Base-by-base conservation (phyloP, 1,284 basidiomycete species). In the Prillingera fragicola region DNA sequence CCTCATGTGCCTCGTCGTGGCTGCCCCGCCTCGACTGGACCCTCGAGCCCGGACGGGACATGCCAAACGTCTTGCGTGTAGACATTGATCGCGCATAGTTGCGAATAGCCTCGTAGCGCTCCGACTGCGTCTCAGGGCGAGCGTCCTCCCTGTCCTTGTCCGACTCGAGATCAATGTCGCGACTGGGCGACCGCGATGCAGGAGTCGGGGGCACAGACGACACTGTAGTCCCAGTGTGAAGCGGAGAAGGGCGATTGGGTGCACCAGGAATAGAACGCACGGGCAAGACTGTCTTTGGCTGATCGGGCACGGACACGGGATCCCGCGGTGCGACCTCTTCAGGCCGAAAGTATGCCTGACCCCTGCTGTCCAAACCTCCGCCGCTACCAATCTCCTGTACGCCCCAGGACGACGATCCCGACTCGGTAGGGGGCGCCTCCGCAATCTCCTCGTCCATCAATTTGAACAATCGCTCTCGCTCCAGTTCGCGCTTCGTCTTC, bases 401-500 rank as follows among this genome's bases (percentile, higher is more conserved):
- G 28, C 56, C 49, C 39, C 52, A 55, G 9, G 45, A 44, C n/a
- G n/a, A n/a, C n/a, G n/a, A 31, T 31, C n/a, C 29, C 29, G 29
- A 31, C 13, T 35, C 43, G 14, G 38, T 18, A 19, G 25, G 15
- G 18, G 25, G 38, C 5, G 62, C 19, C n/a, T 46, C 47, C 3
- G 52, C 52, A 28, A 70, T 52, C 27, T 67, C 60, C 33, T 68
- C 61, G 28, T 64, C 65, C 10, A 68, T 60, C 56, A 63, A 53
- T 19, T 55, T 58, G 52, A 72, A 67, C 35, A 72, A 45, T 28
- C 60, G 55, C 36, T 72, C 69, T 13, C 70, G 48, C 50, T 70
- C 67, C 18, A 61, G 54, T 43, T 72, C 70, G 14, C 68, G 57
- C 50, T 67, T 67, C 7, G 64, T 68, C 50, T 66, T 68, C 18